Evolutionary conservation across 2,329 filamentous ascomycete genomes (phyloP), one percentile per base, ranked within the genome.

Genomic region (Alternaria brassicicola): DNA sequence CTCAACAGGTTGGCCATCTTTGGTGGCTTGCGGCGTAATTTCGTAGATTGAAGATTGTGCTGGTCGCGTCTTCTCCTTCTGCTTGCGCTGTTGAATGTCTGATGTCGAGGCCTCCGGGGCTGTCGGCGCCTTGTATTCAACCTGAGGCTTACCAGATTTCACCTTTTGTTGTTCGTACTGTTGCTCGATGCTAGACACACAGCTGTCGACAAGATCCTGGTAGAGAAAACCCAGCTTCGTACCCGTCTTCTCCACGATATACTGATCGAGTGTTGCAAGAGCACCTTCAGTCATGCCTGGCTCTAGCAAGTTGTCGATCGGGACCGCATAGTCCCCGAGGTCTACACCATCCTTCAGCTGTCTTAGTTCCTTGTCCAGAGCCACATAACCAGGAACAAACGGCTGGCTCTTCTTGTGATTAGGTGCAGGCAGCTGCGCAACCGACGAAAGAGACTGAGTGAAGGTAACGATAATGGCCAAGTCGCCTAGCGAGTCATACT

Each of bases 261-360:
- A 80, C 9, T 63, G 21, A 33, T 82, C 74, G 0, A 84, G 69
- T 19, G 36, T 10, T 25, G 25, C 65, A 4, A 83, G 63, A 2
- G 81, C 78, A 0, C 58, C 60, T 2, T 70, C 59, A 0, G 78
- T 70, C 71, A 80, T 74, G 0, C 75, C 77, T 0, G 79, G 78
- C 51, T 82, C 76, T 0, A 78, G 57, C 0, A 84, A 73, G 7
- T 80, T 80, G 42, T 78, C 72, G 4, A 82, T 79, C 0, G 81
- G 81, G 4, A 77, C 65, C 1, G 65, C 79, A 54, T 76, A 82
- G 23, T 78, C 73, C 1, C 67, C 57, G 13, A 55, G 45, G 3
- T 55, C 46, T 5, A 55, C 4, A 0, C 45, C 28, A 17, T 43
- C 36, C 55, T 78, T 81, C 2, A 81, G n/a, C 6, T 65, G 35